Percentiles rank a stretch among this genome's conserved stretches.
Conservation (phyloP, 1,284 basidiomycete species). For the Pseudozyma flocculosa region DNA sequence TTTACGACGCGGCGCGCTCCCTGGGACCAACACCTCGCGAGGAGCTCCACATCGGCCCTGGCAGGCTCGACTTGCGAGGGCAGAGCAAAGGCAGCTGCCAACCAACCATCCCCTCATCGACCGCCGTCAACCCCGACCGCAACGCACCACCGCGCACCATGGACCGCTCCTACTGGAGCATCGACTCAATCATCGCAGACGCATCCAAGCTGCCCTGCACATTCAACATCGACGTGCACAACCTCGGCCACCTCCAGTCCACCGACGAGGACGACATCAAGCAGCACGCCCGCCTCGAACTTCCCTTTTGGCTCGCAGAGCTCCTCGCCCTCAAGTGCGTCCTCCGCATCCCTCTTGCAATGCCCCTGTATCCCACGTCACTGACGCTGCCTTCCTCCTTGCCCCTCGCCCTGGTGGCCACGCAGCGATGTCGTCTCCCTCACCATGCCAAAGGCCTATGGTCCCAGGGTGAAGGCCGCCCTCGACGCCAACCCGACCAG, state of each 20-base stretch:
- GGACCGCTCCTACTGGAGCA: conserved; percentile 53
- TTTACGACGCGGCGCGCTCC: too few relatives aligned
- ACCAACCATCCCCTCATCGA: too few relatives aligned
- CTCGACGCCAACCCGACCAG: conserved; percentile 48
- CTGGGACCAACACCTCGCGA: too few relatives aligned
- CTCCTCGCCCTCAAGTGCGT: conserved; percentile 49
- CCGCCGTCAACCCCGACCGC: too few relatives aligned
- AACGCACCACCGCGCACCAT: too few relatives aligned
- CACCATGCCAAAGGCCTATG: conserved; percentile 48
- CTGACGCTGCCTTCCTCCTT: too few relatives aligned
- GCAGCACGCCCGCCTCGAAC: conserved; percentile 44
- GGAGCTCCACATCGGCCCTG: too few relatives aligned
- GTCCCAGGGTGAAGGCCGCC: conserved; percentile 44
- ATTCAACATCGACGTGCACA: conserved; percentile 51
- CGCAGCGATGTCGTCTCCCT: conserved; percentile 49
- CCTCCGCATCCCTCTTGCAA: too few relatives aligned
- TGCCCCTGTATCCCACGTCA: background rate
- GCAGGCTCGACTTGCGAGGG: too few relatives aligned
- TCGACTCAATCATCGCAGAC: conserved; percentile 50
- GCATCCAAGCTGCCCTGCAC: conserved; percentile 47
- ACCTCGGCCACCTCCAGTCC: conserved; percentile 50
- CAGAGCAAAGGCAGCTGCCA: too few relatives aligned
- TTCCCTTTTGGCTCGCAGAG: conserved; percentile 56
- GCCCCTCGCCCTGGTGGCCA: too few relatives aligned
- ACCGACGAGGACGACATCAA: conserved; percentile 45